Evolutionary conservation across 208 protist species (phyloP).

Genomic region (Leishmania gerbilli): DNA sequence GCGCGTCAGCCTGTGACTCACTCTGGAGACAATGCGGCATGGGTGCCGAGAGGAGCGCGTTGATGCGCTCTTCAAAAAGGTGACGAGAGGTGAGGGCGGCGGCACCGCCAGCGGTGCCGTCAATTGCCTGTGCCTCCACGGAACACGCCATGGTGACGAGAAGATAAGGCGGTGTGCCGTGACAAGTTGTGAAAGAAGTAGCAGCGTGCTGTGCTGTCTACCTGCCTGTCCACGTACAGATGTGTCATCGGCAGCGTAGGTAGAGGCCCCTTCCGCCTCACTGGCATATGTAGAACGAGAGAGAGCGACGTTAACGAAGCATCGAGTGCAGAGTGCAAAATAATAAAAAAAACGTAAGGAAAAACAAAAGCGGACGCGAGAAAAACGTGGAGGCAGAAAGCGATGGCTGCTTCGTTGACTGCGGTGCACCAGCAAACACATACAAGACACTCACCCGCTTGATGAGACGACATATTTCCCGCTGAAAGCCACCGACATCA

Average conservation of each 20-base stretch:
- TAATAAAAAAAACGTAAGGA: too few relatives aligned
- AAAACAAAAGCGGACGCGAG: background rate
- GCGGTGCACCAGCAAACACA: background rate
- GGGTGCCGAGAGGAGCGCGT: conserved; percentile 44
- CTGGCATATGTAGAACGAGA: background rate
- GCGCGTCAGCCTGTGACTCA: background rate
- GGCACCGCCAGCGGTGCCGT: background rate
- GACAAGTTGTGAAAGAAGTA: background rate
- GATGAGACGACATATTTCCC: background rate
- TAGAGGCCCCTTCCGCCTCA: background rate
- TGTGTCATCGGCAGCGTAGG: background rate
- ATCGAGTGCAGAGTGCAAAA: background rate
- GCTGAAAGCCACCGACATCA: background rate
- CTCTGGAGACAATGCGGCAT: conserved; percentile 49
- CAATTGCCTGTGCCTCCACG: too few relatives aligned
- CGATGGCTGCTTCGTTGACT: too few relatives aligned
- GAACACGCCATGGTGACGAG: background rate
- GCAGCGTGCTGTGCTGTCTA: background rate
- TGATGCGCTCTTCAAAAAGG: conserved; percentile 31
- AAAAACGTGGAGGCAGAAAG: background rate
- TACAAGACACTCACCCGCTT: background rate
- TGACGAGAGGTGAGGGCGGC: conserved; percentile 8
- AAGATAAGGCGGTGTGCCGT: background rate
- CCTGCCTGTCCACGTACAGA: background rate
- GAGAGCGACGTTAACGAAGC: too few relatives aligned